phyloP scores from a whole-genome alignment of 192 early-diverging fungal species.

The Jimgerdemannia lactiflua region DNA sequence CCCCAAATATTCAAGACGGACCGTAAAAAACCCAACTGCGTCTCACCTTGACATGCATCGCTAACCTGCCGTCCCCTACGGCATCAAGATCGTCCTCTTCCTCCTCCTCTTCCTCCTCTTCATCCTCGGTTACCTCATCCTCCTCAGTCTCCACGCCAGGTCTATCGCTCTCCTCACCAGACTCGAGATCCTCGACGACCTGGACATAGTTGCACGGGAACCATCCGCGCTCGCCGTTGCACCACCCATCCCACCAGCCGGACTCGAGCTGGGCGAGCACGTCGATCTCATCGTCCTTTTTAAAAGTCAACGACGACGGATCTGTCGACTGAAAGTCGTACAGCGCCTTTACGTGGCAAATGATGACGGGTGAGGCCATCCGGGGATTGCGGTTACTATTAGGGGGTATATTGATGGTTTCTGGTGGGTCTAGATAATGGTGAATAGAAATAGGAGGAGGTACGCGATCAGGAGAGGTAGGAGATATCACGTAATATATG shows the following conservation, averaged over 20 bases:
- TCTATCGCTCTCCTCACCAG: no score
- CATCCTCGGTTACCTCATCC: background rate
- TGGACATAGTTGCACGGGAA: conserved; percentile 89
- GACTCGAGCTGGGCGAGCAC: conserved; percentile 86
- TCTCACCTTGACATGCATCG: background rate
- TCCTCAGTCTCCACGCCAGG: background rate
- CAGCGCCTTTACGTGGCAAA: conserved; percentile 64
- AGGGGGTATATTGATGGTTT: no score
- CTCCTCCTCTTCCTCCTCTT: background rate
- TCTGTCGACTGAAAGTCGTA: conserved; percentile 86
- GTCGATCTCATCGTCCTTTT: conserved; percentile 83
- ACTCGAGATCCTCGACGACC: conserved; percentile 25
- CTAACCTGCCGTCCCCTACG: background rate
- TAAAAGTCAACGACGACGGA: conserved; percentile 76
- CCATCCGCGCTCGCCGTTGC: conserved; percentile 82
- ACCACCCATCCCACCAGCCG: conserved; percentile 97
- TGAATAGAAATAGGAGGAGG: no score
- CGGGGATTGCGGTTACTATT: no score
- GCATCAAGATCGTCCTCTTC: no score
- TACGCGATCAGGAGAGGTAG: no score
- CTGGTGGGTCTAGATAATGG: no score
- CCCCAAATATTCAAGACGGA: no score
- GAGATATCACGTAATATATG: no score
- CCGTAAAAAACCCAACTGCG: no score
- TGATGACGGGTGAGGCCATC: conserved; percentile 2